Conservation (phyloP, 169 alveolate genomes). For the Theileria annulata region DNA sequence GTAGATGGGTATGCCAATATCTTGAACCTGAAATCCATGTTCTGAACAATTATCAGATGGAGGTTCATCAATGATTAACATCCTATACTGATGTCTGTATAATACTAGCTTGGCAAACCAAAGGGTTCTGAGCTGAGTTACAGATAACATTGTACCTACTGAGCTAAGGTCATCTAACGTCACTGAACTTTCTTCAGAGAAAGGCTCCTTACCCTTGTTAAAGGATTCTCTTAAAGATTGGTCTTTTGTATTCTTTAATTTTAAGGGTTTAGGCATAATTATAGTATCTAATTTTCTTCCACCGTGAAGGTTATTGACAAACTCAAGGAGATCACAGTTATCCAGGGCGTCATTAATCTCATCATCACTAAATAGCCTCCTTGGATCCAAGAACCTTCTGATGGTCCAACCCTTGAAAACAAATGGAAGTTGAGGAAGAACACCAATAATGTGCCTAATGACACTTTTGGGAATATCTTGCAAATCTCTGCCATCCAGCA, state of each 20-base stretch:
- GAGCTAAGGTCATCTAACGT: not conserved
- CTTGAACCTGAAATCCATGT: not conserved
- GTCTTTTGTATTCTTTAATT: not conserved
- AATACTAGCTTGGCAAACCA: not conserved
- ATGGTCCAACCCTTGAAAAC: constrained; percentile 63
- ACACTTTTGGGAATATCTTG: constrained; percentile 25
- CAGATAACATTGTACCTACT: constrained; percentile 1
- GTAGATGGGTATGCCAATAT: constrained; percentile 23
- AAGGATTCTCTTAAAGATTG: too few relatives aligned
- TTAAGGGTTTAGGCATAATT: constrained; percentile 6
- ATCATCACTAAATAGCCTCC: constrained; percentile 44
- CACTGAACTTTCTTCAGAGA: not conserved
- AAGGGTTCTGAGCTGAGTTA: constrained; percentile 19
- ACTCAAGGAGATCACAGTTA: constrained; percentile 36
- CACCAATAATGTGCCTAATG: constrained; percentile 40
- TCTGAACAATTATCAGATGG: not conserved
- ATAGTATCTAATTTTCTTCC: constrained; percentile 27
- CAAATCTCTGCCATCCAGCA: constrained; percentile 50
- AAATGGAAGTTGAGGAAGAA: constrained; percentile 50
- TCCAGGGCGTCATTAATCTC: constrained; percentile 31
- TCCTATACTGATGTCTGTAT: not conserved
- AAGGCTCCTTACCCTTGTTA: not conserved
- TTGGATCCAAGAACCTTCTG: constrained; percentile 58
- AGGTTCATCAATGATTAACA: not conserved
- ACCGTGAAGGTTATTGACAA: constrained; percentile 31